Evolutionary conservation across 192 early-diverging fungal species (phyloP), one percentile per base, ranked within the genome.

Genomic region (Coemansia sp.): DNA sequence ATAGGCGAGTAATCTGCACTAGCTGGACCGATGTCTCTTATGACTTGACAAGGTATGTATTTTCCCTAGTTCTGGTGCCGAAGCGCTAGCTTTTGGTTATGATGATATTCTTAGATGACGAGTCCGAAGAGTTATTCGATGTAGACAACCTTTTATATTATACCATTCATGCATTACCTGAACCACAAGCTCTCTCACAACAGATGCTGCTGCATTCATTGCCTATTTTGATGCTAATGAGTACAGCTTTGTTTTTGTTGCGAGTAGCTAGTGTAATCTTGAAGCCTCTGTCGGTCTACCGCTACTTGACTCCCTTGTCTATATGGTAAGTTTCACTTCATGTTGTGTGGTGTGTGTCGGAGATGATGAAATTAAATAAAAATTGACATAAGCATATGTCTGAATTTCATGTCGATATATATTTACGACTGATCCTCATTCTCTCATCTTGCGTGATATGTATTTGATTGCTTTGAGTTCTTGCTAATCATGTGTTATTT

Each of bases 41-140:
- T 62, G 38, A n/a, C 4, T 2, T 37, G 23, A 7, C 42, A 74
- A 38, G n/a, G 47, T 46, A 42, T 46, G 64, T 49, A 49, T 21
- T 49, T 19, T 49, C 19, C 47, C 47, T 49, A 21, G 47, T 9
- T 49, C 6, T 19, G 19, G 0, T 10, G 47, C 47, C 19, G 8
- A 21, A 7, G 47, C 47, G 47, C 6, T 3, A 49, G 47, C 47
- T 61, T 70, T 61, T 70, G 70, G 77, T 87, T 68, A 84, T 86
- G 88, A 91, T 89, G 88, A 89, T 73, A 60, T 68, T 68, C 67
- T 86, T 89, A 88, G 89, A 91, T 91, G 89, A 91, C 89, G 89
- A 91, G 89, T 91, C 89, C 75, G 89, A 91, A 86, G 77, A 82
- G 87, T 89, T 69, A 74, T 89, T 89, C 88, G 77, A 75, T 91